These are phyloP conservation scores for Eimeria falciformis DNA, from an alignment of 169 alveolate species.

Conservation along the genomic window DNA sequence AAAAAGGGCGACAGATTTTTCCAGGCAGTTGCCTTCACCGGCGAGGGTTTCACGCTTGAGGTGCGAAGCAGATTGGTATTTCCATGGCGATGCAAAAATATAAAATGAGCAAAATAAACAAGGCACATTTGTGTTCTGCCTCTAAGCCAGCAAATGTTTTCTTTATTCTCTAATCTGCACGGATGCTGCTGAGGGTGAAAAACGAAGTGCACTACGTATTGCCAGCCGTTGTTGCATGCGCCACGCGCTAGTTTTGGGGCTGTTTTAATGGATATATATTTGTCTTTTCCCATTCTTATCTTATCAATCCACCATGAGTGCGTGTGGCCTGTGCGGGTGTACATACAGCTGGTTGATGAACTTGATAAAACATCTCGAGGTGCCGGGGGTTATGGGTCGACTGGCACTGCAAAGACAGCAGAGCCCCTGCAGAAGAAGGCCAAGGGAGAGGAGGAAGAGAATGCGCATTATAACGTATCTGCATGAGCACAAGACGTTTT, in stretches of 20 bases:
- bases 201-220: too few relatives aligned
- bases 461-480: not conserved
- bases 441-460: not conserved
- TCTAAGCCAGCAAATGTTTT: too few relatives aligned
- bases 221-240: too few relatives aligned
- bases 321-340: not conserved
- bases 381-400: constrained; percentile 93
- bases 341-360: constrained; percentile 85
- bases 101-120: too few relatives aligned
- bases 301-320: too few relatives aligned
- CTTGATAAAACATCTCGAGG: constrained; percentile 92
- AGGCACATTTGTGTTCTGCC: too few relatives aligned
- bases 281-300: too few relatives aligned
- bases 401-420: constrained; percentile 73
- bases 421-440: not conserved
- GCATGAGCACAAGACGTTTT: not conserved
- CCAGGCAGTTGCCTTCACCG: constrained; percentile 92
- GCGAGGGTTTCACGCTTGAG: constrained; percentile 89
- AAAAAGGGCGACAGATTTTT: constrained; percentile 90
- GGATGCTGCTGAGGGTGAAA: too few relatives aligned
- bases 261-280: too few relatives aligned
- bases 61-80: constrained; percentile 47
- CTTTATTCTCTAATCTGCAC: too few relatives aligned
- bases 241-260: too few relatives aligned
- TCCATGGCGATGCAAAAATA: too few relatives aligned